phyloP scores from a whole-genome alignment of 495 filamentous ascomycete genomes.

The Staphylotrichum longicolle region DNA sequence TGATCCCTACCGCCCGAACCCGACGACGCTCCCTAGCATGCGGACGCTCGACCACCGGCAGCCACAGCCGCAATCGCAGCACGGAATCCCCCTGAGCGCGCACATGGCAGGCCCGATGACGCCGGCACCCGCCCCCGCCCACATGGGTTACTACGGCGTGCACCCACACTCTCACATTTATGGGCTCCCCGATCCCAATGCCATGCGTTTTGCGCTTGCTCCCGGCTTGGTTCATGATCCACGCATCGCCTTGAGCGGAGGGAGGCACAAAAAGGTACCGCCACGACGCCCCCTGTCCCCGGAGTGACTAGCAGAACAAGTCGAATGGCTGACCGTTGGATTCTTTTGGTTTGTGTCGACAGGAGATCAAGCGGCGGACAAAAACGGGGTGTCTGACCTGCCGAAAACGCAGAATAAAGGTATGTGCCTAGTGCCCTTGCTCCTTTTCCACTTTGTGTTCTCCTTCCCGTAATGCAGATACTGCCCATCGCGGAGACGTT shows the following conservation, averaged over 20 bases:
- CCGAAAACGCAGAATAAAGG: conserved; percentile 97
- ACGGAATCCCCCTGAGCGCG: conserved; percentile 35
- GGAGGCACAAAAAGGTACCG: conserved; percentile 81
- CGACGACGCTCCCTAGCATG: conserved; percentile 66
- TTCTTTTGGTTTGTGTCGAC: conserved; percentile 28
- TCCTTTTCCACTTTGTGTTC: neutral
- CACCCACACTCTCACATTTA: conserved; percentile 43
- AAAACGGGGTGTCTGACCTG: conserved; percentile 98
- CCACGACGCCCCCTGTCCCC: conserved; percentile 4
- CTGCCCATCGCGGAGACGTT: too few species aligned
- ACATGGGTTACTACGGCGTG: conserved; percentile 46
- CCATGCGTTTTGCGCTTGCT: conserved; percentile 57
- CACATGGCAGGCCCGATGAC: conserved; percentile 39
- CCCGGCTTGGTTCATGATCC: conserved; percentile 53
- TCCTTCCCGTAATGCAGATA: neutral
- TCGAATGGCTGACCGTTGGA: conserved; percentile 23
- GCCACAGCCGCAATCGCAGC: conserved; percentile 34
- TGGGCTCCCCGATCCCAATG: conserved; percentile 33
- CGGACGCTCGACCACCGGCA: conserved; percentile 51
- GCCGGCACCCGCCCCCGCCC: conserved; percentile 28
- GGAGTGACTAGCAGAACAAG: neutral
- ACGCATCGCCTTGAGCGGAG: conserved; percentile 68
- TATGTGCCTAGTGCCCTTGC: conserved; percentile 48
- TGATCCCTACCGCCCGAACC: conserved; percentile 37
- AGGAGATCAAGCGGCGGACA: conserved; percentile 95